Conservation (phyloP, 2,329 filamentous ascomycete genomes). For the Ophiostoma australiae region DNA sequence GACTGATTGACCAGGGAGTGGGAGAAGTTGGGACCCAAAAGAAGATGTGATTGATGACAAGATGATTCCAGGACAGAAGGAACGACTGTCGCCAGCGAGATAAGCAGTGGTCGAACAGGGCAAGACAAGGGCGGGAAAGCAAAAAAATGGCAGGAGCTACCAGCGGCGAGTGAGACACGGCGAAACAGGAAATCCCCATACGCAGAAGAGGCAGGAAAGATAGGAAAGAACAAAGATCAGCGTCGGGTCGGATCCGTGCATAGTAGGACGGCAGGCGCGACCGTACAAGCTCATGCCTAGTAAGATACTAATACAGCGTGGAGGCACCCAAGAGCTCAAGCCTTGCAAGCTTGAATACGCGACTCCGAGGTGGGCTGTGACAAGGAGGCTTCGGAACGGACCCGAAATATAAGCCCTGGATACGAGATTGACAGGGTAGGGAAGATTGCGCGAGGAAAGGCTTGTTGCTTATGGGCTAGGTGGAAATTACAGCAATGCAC, state of each 20-base stretch:
- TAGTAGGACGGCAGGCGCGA: background rate
- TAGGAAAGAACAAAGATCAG: background rate
- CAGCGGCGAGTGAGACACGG: background rate
- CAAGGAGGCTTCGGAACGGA: background rate
- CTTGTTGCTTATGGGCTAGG: background rate
- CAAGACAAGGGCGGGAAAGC: background rate
- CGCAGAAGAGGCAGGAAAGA: background rate
- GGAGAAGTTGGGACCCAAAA: background rate
- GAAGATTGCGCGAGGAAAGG: background rate
- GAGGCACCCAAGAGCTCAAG: background rate
- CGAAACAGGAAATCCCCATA: background rate
- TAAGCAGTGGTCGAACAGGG: background rate
- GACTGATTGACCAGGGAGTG: background rate
- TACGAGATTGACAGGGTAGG: background rate
- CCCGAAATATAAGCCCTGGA: background rate
- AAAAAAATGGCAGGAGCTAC: background rate
- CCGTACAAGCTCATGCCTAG: background rate
- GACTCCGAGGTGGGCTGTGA: background rate
- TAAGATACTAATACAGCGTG: background rate
- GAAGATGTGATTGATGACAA: background rate
- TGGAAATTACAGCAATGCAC: background rate
- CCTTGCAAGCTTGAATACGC: background rate
- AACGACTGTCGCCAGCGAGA: background rate
- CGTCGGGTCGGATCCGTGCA: background rate
- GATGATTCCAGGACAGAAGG: background rate